Evolutionary conservation across 805 yeast species (phyloP), one percentile per base, ranked within the genome.

Genomic region (Candida taoyuanica): DNA sequence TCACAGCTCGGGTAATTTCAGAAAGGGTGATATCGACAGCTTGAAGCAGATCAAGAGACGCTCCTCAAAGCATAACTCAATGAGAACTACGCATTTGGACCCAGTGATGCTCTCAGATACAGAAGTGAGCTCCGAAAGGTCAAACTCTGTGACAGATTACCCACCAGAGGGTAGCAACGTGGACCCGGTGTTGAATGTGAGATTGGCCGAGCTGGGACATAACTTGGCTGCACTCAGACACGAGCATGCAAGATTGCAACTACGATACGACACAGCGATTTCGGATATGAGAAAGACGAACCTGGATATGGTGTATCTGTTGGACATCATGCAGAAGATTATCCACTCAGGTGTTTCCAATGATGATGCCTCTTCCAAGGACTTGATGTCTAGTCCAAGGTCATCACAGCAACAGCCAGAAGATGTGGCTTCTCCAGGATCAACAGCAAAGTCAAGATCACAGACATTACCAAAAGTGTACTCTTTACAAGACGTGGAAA

Each of bases 41-140:
- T 63, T 89, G 44, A 74, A 84, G 38, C 68, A 73, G 13, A 91
- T 89, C 56, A 89, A 86, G 59, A 70, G 98, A 44, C 65, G 96
- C 33, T 76, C 93, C 0, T 71, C 78, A 5, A 49, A 65, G 54
- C 50, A 63, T 29, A 45, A 55, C 3, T 48, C 60, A 3, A 32
- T 33, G 3, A 46, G 42, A 25, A 42, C 43, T 4, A 38, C 39
- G 5, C 38, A 33, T 15, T 29, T 41, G 21, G 36, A 33, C 16
- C 11, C 50, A 2, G 40, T 37, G 11, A 18, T 30, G 17, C 26
- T 19, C 3, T 47, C 54, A 4, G 58, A 52, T 26, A 39, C 47
- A 9, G 57, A 53, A 28, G 31, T 29, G 14, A 38, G 37, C 11
- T 40, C 52, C 3, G 57, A 52, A 26, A 41, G 51, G 37, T 39